These are phyloP conservation scores for Ganoderma boninense DNA, from an alignment of 1,284 basidiomycete genomes.

Conservation along the genomic window DNA sequence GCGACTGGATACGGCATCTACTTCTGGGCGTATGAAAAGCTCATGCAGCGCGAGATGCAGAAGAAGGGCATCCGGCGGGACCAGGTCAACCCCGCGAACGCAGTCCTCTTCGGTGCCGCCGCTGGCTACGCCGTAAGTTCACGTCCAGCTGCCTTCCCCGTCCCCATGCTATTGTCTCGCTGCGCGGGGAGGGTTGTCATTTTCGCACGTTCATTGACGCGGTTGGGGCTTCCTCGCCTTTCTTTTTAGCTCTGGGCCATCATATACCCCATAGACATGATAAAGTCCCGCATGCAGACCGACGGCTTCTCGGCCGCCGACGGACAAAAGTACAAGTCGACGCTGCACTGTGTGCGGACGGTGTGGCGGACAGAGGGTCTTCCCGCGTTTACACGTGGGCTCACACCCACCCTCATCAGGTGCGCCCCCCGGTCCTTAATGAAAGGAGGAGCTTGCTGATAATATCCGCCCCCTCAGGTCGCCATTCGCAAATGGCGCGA, in stretches of 20 bases:
- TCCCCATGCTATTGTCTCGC: background rate
- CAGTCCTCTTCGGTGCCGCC: constrained; percentile 86
- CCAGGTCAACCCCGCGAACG: constrained; percentile 79
- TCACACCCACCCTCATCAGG: constrained; percentile 92
- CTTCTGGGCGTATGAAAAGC: constrained; percentile 93
- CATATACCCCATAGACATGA: constrained; percentile 94
- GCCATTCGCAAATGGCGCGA: constrained; percentile 92
- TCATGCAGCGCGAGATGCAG: constrained; percentile 87
- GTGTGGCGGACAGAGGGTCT: constrained; percentile 87
- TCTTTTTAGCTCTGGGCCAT: constrained; percentile 77
- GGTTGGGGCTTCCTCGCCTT: background rate
- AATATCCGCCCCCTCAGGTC: constrained; percentile 56
- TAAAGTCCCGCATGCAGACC: constrained; percentile 96
- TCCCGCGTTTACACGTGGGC: constrained; percentile 88
- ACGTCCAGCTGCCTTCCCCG: constrained; percentile 16
- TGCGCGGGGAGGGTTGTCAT: background rate
- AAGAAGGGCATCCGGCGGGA: constrained; percentile 74
- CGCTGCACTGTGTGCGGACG: constrained; percentile 83
- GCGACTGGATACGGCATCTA: constrained; percentile 89
- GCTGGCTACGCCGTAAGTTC: constrained; percentile 83
- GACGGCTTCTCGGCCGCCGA: constrained; percentile 82
- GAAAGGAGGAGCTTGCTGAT: background rate
- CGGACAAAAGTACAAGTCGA: constrained; percentile 84
- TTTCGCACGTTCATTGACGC: constrained; percentile 7
- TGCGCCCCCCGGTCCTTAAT: constrained; percentile 42